Evolutionary conservation across 2,329 filamentous ascomycete genomes (phyloP).

Genomic region (Colletotrichum musicola): DNA sequence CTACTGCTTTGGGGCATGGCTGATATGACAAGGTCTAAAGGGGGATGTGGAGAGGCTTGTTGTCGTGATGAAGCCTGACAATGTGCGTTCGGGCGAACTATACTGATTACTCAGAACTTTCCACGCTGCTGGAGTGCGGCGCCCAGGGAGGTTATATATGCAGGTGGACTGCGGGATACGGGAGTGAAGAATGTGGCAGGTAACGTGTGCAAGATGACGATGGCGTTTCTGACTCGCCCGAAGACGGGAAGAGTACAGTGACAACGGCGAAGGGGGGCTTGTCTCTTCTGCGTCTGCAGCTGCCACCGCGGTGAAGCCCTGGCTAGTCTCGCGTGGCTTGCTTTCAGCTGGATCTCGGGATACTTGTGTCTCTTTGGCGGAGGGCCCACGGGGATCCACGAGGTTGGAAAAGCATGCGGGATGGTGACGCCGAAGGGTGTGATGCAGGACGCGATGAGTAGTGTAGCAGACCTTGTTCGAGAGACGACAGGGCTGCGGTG

Average conservation of each 20-base stretch:
- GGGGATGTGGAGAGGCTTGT: constrained; percentile 9
- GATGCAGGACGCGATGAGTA: constrained; percentile 17
- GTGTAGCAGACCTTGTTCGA: background rate
- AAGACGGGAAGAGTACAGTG: background rate
- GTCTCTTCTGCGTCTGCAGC: too few relatives aligned
- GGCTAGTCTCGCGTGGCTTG: constrained; percentile 28
- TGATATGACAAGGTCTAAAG: constrained; percentile 1
- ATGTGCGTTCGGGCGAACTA: constrained; percentile 20
- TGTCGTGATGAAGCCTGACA: constrained; percentile 23
- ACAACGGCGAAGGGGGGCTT: constrained; percentile 10
- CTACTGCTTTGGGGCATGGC: constrained; percentile 36
- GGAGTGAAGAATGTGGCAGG: too few relatives aligned
- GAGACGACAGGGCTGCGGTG: too few relatives aligned
- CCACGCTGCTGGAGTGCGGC: constrained; percentile 22
- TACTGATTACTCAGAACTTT: constrained; percentile 29
- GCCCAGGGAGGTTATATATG: constrained; percentile 27
- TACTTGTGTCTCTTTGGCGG: constrained; percentile 10
- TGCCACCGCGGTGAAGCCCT: constrained; percentile 19
- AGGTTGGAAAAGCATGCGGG: constrained; percentile 19
- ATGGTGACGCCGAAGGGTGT: constrained; percentile 29
- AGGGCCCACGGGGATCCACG: constrained; percentile 16
- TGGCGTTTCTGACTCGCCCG: constrained; percentile 2
- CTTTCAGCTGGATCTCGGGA: constrained; percentile 30
- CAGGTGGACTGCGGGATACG: background rate
- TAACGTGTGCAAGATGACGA: constrained; percentile 7